Evolutionary conservation across 2,329 filamentous ascomycete species (phyloP).

Genomic region (Metarhizium sp.): DNA sequence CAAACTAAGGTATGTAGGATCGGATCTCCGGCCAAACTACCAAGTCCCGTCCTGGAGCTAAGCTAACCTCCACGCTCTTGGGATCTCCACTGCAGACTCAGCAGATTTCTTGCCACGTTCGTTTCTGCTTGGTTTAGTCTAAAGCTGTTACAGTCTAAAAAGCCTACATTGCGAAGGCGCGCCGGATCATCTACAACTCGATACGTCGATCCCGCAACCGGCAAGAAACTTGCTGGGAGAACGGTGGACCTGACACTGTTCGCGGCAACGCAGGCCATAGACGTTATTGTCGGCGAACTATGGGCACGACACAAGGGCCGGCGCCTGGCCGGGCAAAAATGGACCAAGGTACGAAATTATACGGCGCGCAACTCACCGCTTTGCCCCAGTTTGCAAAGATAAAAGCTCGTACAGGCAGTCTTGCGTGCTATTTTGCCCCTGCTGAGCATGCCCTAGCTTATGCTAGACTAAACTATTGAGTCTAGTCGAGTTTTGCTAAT

Average conservation of each 20-base stretch:
- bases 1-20: constrained; percentile 16
- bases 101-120: constrained; percentile 50
- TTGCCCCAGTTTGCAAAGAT: neutral
- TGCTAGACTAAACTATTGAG: neutral
- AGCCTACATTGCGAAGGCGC: constrained; percentile 15
- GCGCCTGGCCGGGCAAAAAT: constrained; percentile 33
- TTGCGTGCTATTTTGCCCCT: neutral
- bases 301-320: constrained; percentile 46
- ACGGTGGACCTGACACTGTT: constrained; percentile 82
- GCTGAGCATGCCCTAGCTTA: neutral
- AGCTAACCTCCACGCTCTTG: neutral
- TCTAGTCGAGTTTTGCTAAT: neutral
- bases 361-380: neutral
- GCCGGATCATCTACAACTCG: constrained; percentile 10
- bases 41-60: neutral
- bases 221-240: constrained; percentile 47
- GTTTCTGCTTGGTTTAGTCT: constrained; percentile 49
- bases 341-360: constrained; percentile 33
- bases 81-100: constrained; percentile 29
- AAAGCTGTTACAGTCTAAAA: constrained; percentile 47
- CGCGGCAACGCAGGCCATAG: constrained; percentile 59
- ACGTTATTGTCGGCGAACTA: constrained; percentile 57
- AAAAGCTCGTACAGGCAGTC: neutral
- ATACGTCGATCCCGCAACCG: constrained; percentile 3
- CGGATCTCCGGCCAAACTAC: neutral